phyloP scores from a whole-genome alignment of 139 green algal species.

The Medakamo hakoo region DNA sequence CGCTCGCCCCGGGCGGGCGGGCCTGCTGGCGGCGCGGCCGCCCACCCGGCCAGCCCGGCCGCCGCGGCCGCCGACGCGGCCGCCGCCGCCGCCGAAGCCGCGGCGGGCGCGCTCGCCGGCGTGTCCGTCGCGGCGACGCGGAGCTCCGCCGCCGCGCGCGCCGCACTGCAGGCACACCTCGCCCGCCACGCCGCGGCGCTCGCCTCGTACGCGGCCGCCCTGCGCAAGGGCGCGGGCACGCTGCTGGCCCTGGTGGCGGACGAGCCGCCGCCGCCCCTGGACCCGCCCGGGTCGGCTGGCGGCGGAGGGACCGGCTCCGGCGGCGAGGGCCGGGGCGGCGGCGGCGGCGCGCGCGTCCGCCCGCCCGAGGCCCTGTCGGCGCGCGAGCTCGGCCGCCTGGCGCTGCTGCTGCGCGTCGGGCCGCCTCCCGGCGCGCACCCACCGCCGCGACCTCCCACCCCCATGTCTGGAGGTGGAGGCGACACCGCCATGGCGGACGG shows the following conservation, averaged over 20 bases:
- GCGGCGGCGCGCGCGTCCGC: constrained; percentile 10
- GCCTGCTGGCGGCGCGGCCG: constrained; percentile 7
- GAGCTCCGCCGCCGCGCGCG: constrained; percentile 7
- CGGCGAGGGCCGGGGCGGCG: neutral
- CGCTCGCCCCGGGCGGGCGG: constrained; percentile 1
- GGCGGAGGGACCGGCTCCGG: neutral
- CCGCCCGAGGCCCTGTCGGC: constrained; percentile 13
- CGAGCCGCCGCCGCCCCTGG: neutral
- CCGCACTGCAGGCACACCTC: constrained; percentile 26
- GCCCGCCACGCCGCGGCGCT: constrained; percentile 19
- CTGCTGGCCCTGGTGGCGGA: constrained; percentile 19
- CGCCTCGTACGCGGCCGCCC: constrained; percentile 19
- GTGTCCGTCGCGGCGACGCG: neutral
- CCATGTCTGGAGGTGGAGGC: neutral
- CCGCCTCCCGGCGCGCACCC: neutral
- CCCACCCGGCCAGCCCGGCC: constrained; percentile 6
- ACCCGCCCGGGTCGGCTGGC: neutral
- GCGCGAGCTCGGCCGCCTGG: constrained; percentile 46
- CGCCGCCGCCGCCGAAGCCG: neutral
- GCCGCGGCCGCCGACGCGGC: neutral
- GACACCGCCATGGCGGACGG: constrained; percentile 3
- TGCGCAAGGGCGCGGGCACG: constrained; percentile 8
- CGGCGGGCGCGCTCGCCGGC: constrained; percentile 5
- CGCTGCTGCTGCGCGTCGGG: constrained; percentile 27
- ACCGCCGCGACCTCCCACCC: neutral